phyloP scores from a whole-genome alignment of 2,329 filamentous ascomycete genomes.

The Gnomoniopsis sp. region DNA sequence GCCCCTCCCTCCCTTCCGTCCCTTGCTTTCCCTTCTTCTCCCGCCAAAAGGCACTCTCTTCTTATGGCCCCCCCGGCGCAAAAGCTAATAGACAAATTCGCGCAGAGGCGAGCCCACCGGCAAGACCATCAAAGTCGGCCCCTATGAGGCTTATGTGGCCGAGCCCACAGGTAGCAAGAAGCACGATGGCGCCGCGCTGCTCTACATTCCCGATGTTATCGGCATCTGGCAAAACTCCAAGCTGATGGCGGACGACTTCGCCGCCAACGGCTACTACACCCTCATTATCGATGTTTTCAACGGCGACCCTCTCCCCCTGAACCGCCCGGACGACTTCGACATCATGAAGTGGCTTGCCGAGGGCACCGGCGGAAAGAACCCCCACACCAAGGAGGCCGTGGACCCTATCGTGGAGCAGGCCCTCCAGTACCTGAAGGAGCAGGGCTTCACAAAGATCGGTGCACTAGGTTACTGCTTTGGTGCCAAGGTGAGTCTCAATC shows the following conservation, averaged over 20 bases:
- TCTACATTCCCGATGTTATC: conserved; percentile 47
- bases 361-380: conserved; percentile 46
- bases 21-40: not conserved
- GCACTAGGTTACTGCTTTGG: conserved; percentile 74
- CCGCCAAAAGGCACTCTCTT: not conserved
- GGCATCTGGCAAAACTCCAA: conserved; percentile 57
- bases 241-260: conserved; percentile 71
- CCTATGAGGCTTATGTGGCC: conserved; percentile 49
- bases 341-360: conserved; percentile 39
- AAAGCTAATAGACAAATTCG: not conserved
- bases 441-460: conserved; percentile 58
- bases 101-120: conserved; percentile 47
- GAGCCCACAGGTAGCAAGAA: conserved; percentile 38
- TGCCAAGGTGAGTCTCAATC: conserved; percentile 56
- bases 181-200: conserved; percentile 39
- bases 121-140: conserved; percentile 41
- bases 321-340: conserved; percentile 42
- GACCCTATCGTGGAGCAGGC: conserved; percentile 46
- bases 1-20: too few relatives aligned
- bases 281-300: conserved; percentile 70
- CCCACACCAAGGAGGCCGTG: conserved; percentile 40
- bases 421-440: conserved; percentile 56
- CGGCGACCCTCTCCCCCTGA: conserved; percentile 57
- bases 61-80: not conserved
- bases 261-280: conserved; percentile 67